Conservation (phyloP, 2,329 filamentous ascomycete genomes). For the Lecanicillium sp. region DNA sequence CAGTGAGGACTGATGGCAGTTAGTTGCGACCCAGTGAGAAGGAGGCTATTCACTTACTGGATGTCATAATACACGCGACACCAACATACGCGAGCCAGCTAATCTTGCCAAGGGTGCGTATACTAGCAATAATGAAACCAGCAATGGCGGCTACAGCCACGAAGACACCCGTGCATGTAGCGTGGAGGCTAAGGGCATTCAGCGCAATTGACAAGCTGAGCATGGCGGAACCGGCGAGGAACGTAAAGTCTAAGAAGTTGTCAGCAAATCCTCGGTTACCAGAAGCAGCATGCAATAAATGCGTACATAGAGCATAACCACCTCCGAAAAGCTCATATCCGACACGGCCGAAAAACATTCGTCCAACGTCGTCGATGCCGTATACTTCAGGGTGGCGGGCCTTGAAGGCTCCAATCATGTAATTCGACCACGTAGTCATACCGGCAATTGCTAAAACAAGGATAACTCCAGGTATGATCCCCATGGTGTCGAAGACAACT, state of each 20-base stretch:
- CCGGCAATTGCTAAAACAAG: conserved; percentile 28
- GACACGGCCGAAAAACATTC: conserved; percentile 35
- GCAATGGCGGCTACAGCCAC: conserved; percentile 43
- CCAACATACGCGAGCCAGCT: conserved; percentile 56
- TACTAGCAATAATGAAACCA: conserved; percentile 40
- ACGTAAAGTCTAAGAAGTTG: too few relatives aligned
- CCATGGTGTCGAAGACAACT: conserved; percentile 33
- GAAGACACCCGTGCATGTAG: conserved; percentile 51
- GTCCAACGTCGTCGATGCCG: conserved; percentile 42
- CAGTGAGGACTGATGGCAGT: background rate
- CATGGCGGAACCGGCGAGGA: conserved; percentile 42
- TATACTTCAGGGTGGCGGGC: conserved; percentile 40
- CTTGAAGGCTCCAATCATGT: conserved; percentile 44
- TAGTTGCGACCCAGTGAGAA: background rate
- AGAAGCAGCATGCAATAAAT: background rate
- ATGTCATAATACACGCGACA: conserved; percentile 49
- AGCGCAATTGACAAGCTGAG: conserved; percentile 51
- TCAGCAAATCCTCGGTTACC: too few relatives aligned
- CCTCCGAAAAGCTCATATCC: conserved; percentile 33
- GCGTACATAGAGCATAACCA: conserved; percentile 25
- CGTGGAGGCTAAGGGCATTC: conserved; percentile 52
- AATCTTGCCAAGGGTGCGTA: conserved; percentile 53
- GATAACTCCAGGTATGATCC: conserved; percentile 40
- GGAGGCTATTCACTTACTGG: conserved; percentile 18
- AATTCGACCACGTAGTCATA: conserved; percentile 41